Evolutionary conservation across 129 eudicot genomes (phyloP).

Genomic region (Chrysanthemum seticuspe): DNA sequence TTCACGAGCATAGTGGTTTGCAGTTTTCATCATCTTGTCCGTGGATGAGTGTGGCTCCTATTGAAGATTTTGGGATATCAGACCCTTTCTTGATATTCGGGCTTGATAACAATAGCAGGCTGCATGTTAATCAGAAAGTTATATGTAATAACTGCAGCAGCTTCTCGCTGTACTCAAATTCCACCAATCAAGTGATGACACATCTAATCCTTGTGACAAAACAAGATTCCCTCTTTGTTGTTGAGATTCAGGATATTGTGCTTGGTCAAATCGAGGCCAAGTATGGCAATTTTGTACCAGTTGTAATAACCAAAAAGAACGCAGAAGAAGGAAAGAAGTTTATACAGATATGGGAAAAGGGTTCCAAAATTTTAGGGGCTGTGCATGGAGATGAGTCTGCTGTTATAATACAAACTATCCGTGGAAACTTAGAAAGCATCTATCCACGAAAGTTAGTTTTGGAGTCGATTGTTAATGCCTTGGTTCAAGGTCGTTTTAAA

Average conservation of each 20-base stretch:
- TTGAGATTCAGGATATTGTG: constrained; percentile 66
- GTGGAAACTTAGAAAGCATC: constrained; percentile 92
- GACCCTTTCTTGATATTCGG: constrained; percentile 65
- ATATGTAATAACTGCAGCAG: constrained; percentile 82
- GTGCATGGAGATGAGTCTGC: constrained; percentile 94
- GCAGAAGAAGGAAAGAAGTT: constrained; percentile 61
- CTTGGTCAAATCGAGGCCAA: constrained; percentile 47
- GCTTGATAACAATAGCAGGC: constrained; percentile 62
- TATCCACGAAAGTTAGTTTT: constrained; percentile 86
- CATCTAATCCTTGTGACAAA: constrained; percentile 82
- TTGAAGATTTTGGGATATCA: constrained; percentile 36
- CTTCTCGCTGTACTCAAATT: constrained; percentile 75
- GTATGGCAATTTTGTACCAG: constrained; percentile 70
- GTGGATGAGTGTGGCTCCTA: constrained; percentile 58
- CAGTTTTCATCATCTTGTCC: constrained; percentile 75
- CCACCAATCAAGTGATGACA: constrained; percentile 50
- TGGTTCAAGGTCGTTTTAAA: constrained; percentile 62
- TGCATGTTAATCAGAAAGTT: constrained; percentile 59
- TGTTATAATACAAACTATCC: constrained; percentile 72
- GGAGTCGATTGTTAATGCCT: constrained; percentile 67
- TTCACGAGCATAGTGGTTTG: constrained; percentile 46
- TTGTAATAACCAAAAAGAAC: constrained; percentile 48
- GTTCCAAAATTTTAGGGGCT: constrained; percentile 78
- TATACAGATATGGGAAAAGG: constrained; percentile 89
- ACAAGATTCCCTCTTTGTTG: constrained; percentile 72